phyloP scores from a whole-genome alignment of 2,329 filamentous ascomycete species.

The Capronia americana region DNA sequence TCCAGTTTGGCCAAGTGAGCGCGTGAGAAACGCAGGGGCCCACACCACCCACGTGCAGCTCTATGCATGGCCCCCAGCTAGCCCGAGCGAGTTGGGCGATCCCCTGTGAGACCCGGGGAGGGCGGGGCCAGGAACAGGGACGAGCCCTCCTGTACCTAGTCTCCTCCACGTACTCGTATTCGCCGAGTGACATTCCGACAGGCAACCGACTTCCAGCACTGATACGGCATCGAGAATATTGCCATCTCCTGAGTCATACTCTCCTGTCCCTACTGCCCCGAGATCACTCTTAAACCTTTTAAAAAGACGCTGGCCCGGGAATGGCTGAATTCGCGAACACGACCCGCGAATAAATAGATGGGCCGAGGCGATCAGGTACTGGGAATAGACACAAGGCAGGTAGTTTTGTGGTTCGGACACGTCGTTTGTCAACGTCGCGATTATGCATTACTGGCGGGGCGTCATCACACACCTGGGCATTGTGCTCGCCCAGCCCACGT shows the following conservation, averaged over 20 bases:
- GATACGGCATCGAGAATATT: neutral
- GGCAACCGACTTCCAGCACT: neutral
- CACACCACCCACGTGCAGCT: too few species aligned
- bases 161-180: neutral
- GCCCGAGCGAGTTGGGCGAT: too few species aligned
- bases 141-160: too few species aligned
- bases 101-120: too few species aligned
- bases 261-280: too few species aligned
- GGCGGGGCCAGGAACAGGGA: too few species aligned
- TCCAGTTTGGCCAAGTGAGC: neutral
- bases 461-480: conserved; percentile 18
- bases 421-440: neutral
- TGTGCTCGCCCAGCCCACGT: conserved; percentile 19
- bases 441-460: conserved; percentile 21
- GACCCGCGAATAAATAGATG: neutral
- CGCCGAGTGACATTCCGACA: neutral
- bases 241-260: neutral
- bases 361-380: neutral
- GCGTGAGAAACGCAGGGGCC: too few species aligned
- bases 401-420: too few species aligned
- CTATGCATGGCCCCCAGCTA: too few species aligned
- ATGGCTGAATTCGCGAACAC: neutral
- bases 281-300: neutral
- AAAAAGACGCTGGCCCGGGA: neutral
- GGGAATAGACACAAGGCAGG: too few species aligned